Evolutionary conservation across 805 yeast genomes (phyloP).

Genomic region (Ogataea degrootiae): DNA sequence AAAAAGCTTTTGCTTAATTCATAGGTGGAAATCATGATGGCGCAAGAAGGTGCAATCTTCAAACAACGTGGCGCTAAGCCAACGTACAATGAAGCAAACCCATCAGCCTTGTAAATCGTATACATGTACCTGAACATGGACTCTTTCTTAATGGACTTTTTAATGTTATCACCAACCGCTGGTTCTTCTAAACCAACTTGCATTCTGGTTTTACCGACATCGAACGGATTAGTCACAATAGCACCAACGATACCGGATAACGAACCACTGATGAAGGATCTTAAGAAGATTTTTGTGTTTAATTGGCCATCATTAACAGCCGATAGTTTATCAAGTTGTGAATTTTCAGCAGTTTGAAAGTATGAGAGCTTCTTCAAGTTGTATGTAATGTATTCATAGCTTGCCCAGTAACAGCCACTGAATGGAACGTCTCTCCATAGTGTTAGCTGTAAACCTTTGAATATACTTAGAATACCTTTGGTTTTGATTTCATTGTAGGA

Average conservation of each 20-base stretch:
- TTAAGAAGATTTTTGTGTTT: slow-evolving; percentile 40
- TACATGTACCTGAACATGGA: slow-evolving; percentile 67
- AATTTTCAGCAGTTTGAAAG: slow-evolving; percentile 20
- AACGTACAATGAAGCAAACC: slow-evolving; percentile 75
- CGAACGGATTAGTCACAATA: slow-evolving; percentile 86
- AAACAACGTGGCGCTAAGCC: slow-evolving; percentile 83
- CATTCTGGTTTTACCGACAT: slow-evolving; percentile 91
- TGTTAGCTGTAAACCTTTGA: slow-evolving; percentile 82
- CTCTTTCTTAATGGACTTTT: slow-evolving; percentile 26
- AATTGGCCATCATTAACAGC: slow-evolving; percentile 15
- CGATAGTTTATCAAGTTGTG: background rate
- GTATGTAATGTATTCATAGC: slow-evolving; percentile 54
- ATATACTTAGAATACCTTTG: slow-evolving; percentile 62
- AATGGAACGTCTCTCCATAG: slow-evolving; percentile 98
- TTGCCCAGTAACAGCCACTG: slow-evolving; percentile 91
- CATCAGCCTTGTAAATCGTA: slow-evolving; percentile 66
- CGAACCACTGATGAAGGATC: slow-evolving; percentile 78
- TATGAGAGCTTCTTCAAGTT: slow-evolving; percentile 20
- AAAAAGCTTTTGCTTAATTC: slow-evolving; percentile 76
- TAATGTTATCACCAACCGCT: slow-evolving; percentile 7
- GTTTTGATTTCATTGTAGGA: slow-evolving; percentile 38
- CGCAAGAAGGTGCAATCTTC: slow-evolving; percentile 96
- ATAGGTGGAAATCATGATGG: slow-evolving; percentile 95
- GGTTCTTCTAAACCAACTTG: slow-evolving; percentile 53
- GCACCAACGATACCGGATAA: slow-evolving; percentile 85